Base-by-base conservation (phyloP, 768 basidiomycete species). In the Suillus alpinus region DNA sequence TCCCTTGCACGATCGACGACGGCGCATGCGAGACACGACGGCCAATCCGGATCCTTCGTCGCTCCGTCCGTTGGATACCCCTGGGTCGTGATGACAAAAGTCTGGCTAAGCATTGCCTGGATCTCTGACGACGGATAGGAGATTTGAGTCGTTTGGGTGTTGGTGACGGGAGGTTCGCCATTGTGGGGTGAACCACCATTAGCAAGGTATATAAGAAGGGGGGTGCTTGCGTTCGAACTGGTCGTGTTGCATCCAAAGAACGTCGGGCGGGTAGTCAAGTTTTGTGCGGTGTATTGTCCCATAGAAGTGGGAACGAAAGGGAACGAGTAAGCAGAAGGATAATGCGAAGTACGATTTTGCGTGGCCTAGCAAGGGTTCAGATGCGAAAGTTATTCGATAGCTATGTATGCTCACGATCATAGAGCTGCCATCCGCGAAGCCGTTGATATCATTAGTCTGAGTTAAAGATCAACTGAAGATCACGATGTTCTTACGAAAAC, bases 171-270 rank as follows among this genome's bases (percentile, higher is more conserved):
- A n/a, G 70, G 65, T 26, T 72, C 65, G 20, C 77, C 71, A 36
- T 79, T 71, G 60, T 68, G 73, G 46, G 78, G 79, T 1, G 78
- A 71, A 5, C 79, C 81, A 32, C 83, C 82, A 65, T 82, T 83
- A 1, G 85, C 84, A n/a, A 86, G 69, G 69, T 88, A 88, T 59
- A 86, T 76, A 16, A 87, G 64, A 41, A 86, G 67, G 2, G 85
- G 84, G 4, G 76, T 77, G 44, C 69, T 72, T 0, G 61, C 64
- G 26, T 66, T 70, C 51, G 64, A 64, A 29, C 56, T 67, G 44
- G 66, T 61, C 34, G 62, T 63, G 7, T 75, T 64, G 65, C 81
- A 81, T 4, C 80, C 82, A 65, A 82, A 82, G 70, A 83, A 80
- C 10, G 79, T 79, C 7, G 80, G 80, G 9, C 73, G 71, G 0